Percentiles rank a stretch among this genome's conserved stretches.
Evolutionary conservation across 257 asterid genomes (phyloP).

Genomic region (Penstemon newberryi): DNA sequence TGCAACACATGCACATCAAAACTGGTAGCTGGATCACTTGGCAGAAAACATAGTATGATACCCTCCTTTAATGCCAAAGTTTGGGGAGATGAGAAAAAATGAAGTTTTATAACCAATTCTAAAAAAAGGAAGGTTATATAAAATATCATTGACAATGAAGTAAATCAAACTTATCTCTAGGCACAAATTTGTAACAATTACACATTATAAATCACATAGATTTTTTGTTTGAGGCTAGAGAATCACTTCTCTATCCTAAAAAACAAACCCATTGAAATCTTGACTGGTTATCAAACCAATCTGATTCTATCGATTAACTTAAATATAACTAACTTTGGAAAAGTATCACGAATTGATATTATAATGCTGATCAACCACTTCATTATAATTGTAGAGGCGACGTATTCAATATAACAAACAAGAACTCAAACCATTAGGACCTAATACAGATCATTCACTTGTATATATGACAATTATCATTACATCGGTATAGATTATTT

Average conservation of each 20-base stretch:
- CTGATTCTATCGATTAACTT: not conserved
- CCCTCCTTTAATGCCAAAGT: slow-evolving; percentile 6
- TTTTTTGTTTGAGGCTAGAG: not conserved
- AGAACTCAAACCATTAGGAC: not conserved
- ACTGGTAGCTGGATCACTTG: slow-evolving; percentile 3
- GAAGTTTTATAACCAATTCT: not conserved
- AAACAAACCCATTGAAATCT: not conserved
- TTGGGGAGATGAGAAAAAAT: not conserved
- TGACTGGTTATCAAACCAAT: not conserved
- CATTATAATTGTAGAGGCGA: not conserved
- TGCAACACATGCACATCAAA: not conserved
- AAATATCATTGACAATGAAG: not conserved
- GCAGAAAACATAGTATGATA: not conserved
- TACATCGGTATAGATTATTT: not conserved
- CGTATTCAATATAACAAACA: not conserved
- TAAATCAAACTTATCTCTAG: not conserved
- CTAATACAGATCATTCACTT: not conserved
- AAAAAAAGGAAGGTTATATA: not conserved
- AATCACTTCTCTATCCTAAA: not conserved
- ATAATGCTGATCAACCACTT: not conserved
- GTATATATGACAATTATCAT: not conserved
- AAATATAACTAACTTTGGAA: not conserved
- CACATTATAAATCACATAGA: not conserved
- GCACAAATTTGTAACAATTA: not conserved
- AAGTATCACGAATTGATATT: not conserved